phyloP scores from a whole-genome alignment of 139 green algal genomes.

The Mychonastes homosphaera region DNA sequence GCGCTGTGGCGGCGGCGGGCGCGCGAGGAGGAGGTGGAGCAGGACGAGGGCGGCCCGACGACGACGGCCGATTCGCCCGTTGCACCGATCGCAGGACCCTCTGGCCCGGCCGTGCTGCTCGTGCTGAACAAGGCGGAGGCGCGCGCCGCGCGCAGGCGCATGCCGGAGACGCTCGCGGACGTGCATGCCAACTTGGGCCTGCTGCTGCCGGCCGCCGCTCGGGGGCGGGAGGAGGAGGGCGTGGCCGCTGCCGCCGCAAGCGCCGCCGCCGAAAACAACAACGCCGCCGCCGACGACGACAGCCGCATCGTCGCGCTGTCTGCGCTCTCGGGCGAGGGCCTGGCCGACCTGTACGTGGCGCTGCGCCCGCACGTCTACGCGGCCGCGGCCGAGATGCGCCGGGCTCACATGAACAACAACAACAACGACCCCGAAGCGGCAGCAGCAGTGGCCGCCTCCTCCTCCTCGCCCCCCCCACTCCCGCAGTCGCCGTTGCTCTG shows the following conservation, averaged over 20 bases:
- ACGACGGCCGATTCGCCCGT: too few species aligned
- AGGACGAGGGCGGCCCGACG: too few species aligned
- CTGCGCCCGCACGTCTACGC: conserved; percentile 54
- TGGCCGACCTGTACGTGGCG: conserved; percentile 70
- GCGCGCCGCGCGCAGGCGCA: background rate
- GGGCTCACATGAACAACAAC: background rate
- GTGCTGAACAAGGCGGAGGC: conserved; percentile 84
- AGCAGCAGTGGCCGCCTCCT: too few species aligned
- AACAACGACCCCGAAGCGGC: conserved; percentile 3
- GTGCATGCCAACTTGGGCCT: background rate
- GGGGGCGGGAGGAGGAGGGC: conserved; percentile 6
- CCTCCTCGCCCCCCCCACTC: too few species aligned
- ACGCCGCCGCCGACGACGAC: background rate
- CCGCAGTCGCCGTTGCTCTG: too few species aligned
- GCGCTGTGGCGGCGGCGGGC: background rate
- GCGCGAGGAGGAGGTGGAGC: too few species aligned
- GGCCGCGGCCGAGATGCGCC: conserved; percentile 1
- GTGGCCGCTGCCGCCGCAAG: too few species aligned
- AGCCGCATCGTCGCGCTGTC: conserved; percentile 53
- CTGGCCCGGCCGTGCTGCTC: conserved; percentile 53
- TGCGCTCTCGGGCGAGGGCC: conserved; percentile 77
- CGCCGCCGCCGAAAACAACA: background rate
- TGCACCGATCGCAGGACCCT: too few species aligned
- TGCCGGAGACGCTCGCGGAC: too few species aligned
- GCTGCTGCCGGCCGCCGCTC: background rate